Conservation (phyloP, 73 alveolate species). For the Tetrahymena elliotti region DNA sequence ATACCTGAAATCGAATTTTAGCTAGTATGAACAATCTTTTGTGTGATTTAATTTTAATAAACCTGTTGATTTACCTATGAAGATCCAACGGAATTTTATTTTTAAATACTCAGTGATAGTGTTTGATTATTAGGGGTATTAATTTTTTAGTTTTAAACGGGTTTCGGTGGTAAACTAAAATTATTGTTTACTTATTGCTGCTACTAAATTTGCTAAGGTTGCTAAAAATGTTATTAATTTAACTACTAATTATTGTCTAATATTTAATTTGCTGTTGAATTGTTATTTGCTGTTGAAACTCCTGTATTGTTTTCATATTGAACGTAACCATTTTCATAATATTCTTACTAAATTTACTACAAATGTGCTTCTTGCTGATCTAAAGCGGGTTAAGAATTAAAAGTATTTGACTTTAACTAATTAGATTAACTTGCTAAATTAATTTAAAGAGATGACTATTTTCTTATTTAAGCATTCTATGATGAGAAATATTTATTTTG, state of each 20-base stretch:
- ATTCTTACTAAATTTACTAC: neutral
- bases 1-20: neutral
- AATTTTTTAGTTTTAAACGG: neutral
- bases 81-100: neutral
- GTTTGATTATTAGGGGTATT: neutral
- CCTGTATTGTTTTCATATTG: neutral
- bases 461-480: neutral
- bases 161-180: neutral
- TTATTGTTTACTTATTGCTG: neutral
- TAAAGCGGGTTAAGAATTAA: neutral
- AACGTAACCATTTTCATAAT: neutral
- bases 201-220: neutral
- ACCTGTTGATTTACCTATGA: neutral
- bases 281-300: no score
- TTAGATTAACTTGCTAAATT: neutral
- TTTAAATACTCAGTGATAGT: neutral
- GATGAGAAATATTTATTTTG: neutral
- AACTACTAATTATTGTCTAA: neutral
- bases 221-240: neutral
- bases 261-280: neutral
- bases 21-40: neutral
- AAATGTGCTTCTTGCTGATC: neutral
- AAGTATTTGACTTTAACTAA: neutral
- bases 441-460: neutral
- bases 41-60: neutral